Evolutionary conservation across 495 filamentous ascomycete species (phyloP).

Genomic region (Pseudotulostoma volvatum): DNA sequence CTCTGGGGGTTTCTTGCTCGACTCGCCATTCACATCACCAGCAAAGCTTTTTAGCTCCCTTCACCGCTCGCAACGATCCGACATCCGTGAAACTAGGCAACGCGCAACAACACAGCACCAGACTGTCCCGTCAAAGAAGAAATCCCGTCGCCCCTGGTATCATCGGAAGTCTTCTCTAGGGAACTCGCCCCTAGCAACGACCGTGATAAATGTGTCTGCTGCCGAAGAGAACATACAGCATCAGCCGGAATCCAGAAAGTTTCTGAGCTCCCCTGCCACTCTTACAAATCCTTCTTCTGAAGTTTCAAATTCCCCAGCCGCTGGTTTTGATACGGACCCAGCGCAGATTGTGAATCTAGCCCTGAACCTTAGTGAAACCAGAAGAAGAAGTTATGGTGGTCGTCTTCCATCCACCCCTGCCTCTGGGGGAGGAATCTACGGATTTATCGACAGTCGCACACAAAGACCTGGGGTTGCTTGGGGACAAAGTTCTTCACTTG

Average conservation of each 20-base stretch:
- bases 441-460: background rate
- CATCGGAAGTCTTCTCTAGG: constrained; percentile 19
- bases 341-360: constrained; percentile 83
- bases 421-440: constrained; percentile 19
- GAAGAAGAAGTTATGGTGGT: constrained; percentile 35
- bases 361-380: constrained; percentile 71
- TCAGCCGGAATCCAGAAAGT: constrained; percentile 3
- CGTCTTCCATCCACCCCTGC: constrained; percentile 11
- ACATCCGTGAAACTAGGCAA: constrained; percentile 14
- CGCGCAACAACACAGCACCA: constrained; percentile 19
- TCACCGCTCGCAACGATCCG: constrained; percentile 14
- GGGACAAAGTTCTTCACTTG: background rate
- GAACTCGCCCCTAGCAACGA: constrained; percentile 5
- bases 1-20: constrained; percentile 32
- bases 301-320: constrained; percentile 3
- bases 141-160: constrained; percentile 24
- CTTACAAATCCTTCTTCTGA: constrained; percentile 5
- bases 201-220: constrained; percentile 2
- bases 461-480: background rate
- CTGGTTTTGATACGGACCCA: constrained; percentile 51
- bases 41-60: constrained; percentile 15
- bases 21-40: constrained; percentile 19
- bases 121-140: constrained; percentile 20
- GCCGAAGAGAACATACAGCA: constrained; percentile 1
- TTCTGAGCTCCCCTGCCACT: constrained; percentile 3